Conservation (phyloP, 1,139 yeast species). For the Yamadazyma jaroonii region DNA sequence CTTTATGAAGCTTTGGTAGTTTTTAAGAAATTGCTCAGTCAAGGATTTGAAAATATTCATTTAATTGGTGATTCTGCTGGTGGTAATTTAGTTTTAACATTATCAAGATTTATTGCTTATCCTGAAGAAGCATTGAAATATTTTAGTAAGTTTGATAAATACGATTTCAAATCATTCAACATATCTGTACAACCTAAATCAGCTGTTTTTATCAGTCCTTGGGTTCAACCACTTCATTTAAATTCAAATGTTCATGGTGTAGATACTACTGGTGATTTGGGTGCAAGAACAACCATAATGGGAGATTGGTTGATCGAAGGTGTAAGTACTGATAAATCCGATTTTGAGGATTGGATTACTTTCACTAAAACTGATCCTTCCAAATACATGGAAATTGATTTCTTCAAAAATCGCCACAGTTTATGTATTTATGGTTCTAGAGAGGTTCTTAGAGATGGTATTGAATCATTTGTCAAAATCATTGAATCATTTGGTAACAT, state of each 20-base stretch:
- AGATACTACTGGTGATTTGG: conserved; percentile 31
- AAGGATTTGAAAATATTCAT: conserved; percentile 30
- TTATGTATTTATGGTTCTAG: conserved; percentile 37
- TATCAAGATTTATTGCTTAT: conserved; percentile 32
- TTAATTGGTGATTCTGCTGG: conserved; percentile 51
- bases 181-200: conserved; percentile 27
- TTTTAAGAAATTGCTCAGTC: conserved; percentile 24
- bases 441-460: conserved; percentile 33
- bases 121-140: conserved; percentile 26
- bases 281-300: conserved; percentile 24
- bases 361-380: conserved; percentile 23
- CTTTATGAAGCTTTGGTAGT: conserved; percentile 30
- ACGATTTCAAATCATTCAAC: conserved; percentile 13
- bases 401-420: conserved; percentile 22
- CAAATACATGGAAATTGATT: conserved; percentile 20
- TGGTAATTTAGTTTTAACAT: conserved; percentile 34
- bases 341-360: conserved; percentile 23
- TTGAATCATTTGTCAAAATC: conserved; percentile 18
- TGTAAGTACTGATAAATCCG: conserved; percentile 6
- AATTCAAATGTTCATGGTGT: conserved; percentile 19
- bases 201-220: conserved; percentile 39
- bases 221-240: conserved; percentile 31
- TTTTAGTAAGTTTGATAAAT: conserved; percentile 15
- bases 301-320: conserved; percentile 28
- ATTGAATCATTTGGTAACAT: conserved; percentile 20